phyloP scores from a whole-genome alignment of 2,329 filamentous ascomycete species.

The Monilinia fructicola region DNA sequence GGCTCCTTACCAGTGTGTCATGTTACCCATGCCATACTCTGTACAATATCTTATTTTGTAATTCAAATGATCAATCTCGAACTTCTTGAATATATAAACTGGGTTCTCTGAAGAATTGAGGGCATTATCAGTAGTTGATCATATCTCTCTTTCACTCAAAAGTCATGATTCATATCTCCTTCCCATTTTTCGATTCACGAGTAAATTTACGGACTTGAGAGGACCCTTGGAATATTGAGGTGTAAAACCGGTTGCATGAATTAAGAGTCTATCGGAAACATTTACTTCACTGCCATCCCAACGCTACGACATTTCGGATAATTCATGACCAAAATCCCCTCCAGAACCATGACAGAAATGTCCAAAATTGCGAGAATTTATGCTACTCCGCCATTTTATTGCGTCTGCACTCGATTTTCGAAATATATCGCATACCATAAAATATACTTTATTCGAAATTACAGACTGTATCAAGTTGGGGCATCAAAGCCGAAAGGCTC shows the following conservation, averaged over 20 bases:
- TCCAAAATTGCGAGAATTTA: not conserved
- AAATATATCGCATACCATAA: no score
- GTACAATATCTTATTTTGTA: not conserved
- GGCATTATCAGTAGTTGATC: not conserved
- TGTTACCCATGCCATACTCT: constrained; percentile 3
- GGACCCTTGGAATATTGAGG: not conserved
- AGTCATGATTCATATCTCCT: not conserved
- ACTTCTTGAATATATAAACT: not conserved
- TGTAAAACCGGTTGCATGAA: constrained; percentile 18
- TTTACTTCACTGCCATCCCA: not conserved
- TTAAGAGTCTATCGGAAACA: constrained; percentile 9
- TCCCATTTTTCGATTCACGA: not conserved
- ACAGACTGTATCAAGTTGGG: no score
- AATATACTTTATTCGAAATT: no score
- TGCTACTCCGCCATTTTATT: not conserved
- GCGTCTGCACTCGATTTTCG: no score
- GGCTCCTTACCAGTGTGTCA: constrained; percentile 21
- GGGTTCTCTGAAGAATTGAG: not conserved
- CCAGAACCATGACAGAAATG: not conserved
- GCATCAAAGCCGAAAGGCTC: no score
- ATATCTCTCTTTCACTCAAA: not conserved
- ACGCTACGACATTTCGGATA: constrained; percentile 13
- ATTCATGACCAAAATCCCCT: not conserved
- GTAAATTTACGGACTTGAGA: not conserved
- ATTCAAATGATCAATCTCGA: constrained; percentile 15